Base-by-base conservation (phyloP, 2,329 filamentous ascomycete species). In the Leptosphaerulina australis region DNA sequence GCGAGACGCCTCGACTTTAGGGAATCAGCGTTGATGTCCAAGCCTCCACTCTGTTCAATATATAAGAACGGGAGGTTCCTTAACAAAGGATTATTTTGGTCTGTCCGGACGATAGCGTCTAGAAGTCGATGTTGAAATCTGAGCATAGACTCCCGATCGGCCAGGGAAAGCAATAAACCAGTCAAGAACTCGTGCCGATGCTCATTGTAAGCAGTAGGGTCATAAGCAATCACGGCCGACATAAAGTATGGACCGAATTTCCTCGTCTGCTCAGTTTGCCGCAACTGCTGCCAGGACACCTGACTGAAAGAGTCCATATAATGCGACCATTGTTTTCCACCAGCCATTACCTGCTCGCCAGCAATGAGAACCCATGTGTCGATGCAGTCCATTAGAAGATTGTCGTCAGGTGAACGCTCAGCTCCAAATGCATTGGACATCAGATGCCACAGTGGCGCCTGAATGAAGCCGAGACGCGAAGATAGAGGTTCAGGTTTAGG, bases 341-440 rank as follows among this genome's bases (percentile, higher is more conserved):
- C 61, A 5, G 70, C 67, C 51, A 76, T 68, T 12, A 84, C 77
- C 34, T 80, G 73, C 8, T 70, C 60, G n/a, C 71, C 64, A 3
- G 79, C 80, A 28, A 83, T 58, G 5, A 71, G 71, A 8, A 77
- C 71, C 84, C 84, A 87, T 14, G 77, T 77, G 50, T 85, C 79
- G 12, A 85, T 70, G 10, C 79, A 68, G 31, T 74, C 76, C 36
- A 76, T 66, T 5, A 86, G 74, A 5, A 86, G 65, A 1, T 64
- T 66, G 57, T 87, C 83, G 35, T 84, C 79, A 15, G 76, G 71
- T 12, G 72, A 63, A 15, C n/a, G 45, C 47, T 87, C 84, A 26
- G 82, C 80, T 6, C 84, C 84, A 62, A 86, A 85, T 41, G 80
- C 80, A 51, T 83, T 85, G 1, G 83, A 86, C 17, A 86, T 68